A percentile compares a stretch with the other conserved stretches of the same genome.
Conservation (phyloP, 495 filamentous ascomycete genomes). For the Choiromyces venosus region DNA sequence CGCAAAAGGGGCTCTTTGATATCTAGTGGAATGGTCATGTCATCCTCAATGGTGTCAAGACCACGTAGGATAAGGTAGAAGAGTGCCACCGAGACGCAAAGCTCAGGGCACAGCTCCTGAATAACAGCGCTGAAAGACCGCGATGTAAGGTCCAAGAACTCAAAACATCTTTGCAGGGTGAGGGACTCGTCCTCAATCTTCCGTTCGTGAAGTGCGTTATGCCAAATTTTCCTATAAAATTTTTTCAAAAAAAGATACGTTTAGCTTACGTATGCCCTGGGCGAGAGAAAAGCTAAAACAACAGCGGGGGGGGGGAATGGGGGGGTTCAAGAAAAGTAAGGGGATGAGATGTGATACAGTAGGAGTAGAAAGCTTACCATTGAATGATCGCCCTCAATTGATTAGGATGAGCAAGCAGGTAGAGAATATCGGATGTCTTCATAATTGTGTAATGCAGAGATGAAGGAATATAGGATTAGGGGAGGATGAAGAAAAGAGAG, state of each 20-base stretch:
- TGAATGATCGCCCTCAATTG: conserved; percentile 83
- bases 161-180: conserved; percentile 73
- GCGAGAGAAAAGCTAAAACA: not conserved
- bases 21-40: conserved; percentile 78
- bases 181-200: conserved; percentile 65
- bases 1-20: conserved; percentile 83
- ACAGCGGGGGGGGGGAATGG: conserved; percentile 1
- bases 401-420: conserved; percentile 69
- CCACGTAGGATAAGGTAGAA: conserved; percentile 91
- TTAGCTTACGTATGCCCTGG: not conserved
- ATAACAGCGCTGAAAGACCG: conserved; percentile 92
- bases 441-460: conserved; percentile 29
- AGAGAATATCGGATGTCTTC: conserved; percentile 55
- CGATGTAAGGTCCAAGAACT: conserved; percentile 79
- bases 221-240: conserved; percentile 79
- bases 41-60: conserved; percentile 95
- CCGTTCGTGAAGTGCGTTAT: conserved; percentile 83
- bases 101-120: conserved; percentile 86
- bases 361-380: conserved; percentile 59
- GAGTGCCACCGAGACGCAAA: conserved; percentile 80
- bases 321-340: not conserved
- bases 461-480: not conserved
- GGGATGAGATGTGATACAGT: not conserved
- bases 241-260: not conserved
- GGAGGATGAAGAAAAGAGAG: not conserved